Percentiles rank a stretch among this genome's conserved stretches.
These are phyloP conservation scores for Sarocladium kiliense DNA, from an alignment of 2,329 filamentous ascomycete genomes.

Conservation along the genomic window DNA sequence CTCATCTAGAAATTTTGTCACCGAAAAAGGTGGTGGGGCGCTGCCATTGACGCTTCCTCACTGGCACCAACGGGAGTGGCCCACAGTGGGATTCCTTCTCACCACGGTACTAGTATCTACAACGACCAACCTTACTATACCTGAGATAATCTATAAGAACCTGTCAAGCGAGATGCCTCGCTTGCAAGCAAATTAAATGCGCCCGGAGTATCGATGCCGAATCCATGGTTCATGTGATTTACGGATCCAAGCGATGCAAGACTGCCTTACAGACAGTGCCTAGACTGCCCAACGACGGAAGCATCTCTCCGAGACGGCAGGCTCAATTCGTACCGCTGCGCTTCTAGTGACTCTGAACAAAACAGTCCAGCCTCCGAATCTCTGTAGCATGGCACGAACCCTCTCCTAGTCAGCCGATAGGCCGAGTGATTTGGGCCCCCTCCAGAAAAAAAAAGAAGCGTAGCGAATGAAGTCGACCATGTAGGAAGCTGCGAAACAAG, in stretches of 20 bases:
- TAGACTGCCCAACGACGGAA: background rate
- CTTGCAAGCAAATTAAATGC: too few relatives aligned
- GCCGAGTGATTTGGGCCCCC: too few relatives aligned
- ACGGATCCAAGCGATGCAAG: background rate
- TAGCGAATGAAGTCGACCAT: background rate
- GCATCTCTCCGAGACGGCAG: background rate
- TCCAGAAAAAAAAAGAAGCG: too few relatives aligned
- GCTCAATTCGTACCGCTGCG: background rate
- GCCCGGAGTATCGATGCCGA: background rate
- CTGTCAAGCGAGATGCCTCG: too few relatives aligned
- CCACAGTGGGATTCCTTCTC: background rate
- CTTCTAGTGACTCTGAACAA: too few relatives aligned
- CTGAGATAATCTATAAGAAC: too few relatives aligned
- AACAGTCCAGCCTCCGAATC: too few relatives aligned
- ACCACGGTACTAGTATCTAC: background rate
- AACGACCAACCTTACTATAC: too few relatives aligned
- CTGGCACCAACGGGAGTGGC: background rate
- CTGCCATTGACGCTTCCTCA: background rate
- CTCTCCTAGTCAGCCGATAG: too few relatives aligned
- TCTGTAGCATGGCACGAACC: too few relatives aligned
- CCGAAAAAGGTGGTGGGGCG: slow-evolving; percentile 3
- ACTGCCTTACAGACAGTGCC: background rate
- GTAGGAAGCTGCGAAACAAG: background rate
- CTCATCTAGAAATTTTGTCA: slow-evolving; percentile 9
- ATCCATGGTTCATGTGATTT: background rate